phyloP scores from a whole-genome alignment of 176 grass and related monocot genomes.

The Aechmea fasciata region DNA sequence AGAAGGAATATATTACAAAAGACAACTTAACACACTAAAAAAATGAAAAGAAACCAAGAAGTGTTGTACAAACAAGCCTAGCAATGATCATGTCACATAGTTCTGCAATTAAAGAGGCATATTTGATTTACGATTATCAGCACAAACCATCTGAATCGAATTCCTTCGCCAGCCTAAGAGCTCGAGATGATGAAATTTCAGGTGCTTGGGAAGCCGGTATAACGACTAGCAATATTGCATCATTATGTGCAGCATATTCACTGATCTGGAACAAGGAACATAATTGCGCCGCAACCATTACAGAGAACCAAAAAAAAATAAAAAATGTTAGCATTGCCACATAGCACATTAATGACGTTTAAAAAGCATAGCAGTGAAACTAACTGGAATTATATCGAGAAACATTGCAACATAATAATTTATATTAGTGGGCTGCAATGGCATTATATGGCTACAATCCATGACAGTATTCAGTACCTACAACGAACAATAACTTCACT shows the following conservation, averaged over 20 bases:
- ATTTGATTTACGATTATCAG: conserved; percentile 10
- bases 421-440: neutral
- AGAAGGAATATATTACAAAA: conserved; percentile 20
- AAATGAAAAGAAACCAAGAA: neutral
- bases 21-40: neutral
- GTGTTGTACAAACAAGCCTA: neutral
- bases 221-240: conserved; percentile 87
- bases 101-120: conserved; percentile 1
- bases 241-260: conserved; percentile 81
- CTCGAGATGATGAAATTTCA: conserved; percentile 82
- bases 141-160: conserved; percentile 83
- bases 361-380: too few species aligned
- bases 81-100: neutral
- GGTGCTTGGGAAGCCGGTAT: conserved; percentile 88
- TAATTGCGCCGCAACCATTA: too few species aligned
- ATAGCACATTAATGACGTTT: too few species aligned
- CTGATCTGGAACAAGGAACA: conserved; percentile 50
- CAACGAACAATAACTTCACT: neutral
- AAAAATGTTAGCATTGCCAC: neutral
- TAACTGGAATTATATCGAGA: too few species aligned
- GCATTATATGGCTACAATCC: neutral
- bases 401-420: too few species aligned
- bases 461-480: neutral
- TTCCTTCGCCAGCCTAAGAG: conserved; percentile 83
- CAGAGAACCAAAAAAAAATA: neutral